phyloP scores from a whole-genome alignment of 2,329 filamentous ascomycete species.

The Ceratocystis destructans region DNA sequence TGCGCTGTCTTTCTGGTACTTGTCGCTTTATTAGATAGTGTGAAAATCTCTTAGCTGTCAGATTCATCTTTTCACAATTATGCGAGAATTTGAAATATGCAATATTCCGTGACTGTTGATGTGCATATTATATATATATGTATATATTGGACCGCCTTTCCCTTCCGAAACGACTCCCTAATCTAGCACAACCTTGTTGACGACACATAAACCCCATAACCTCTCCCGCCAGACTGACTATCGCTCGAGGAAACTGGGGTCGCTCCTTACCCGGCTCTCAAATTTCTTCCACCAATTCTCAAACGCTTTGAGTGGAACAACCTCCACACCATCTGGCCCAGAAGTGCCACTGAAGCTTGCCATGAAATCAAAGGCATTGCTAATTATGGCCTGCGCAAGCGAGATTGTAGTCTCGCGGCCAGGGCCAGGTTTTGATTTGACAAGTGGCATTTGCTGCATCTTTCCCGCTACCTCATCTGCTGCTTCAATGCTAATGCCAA shows the following conservation, averaged over 20 bases:
- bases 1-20: neutral
- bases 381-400: conserved; percentile 84
- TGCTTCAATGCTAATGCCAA: conserved; percentile 75
- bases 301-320: conserved; percentile 87
- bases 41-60: neutral
- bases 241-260: conserved; percentile 79
- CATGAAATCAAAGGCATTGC: conserved; percentile 94
- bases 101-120: neutral
- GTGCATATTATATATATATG: neutral
- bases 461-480: conserved; percentile 56
- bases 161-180: neutral
- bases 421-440: conserved; percentile 26
- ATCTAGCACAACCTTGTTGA: neutral
- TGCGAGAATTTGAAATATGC: neutral
- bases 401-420: conserved; percentile 42
- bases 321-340: conserved; percentile 54
- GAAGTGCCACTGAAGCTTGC: conserved; percentile 64
- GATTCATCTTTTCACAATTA: neutral
- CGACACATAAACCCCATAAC: neutral
- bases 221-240: conserved; percentile 23
- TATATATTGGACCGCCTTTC: neutral
- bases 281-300: conserved; percentile 98
- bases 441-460: conserved; percentile 44
- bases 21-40: neutral
- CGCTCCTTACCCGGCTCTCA: conserved; percentile 68